Base-by-base conservation (phyloP, 495 filamentous ascomycete species). In the Penicillium taxi region DNA sequence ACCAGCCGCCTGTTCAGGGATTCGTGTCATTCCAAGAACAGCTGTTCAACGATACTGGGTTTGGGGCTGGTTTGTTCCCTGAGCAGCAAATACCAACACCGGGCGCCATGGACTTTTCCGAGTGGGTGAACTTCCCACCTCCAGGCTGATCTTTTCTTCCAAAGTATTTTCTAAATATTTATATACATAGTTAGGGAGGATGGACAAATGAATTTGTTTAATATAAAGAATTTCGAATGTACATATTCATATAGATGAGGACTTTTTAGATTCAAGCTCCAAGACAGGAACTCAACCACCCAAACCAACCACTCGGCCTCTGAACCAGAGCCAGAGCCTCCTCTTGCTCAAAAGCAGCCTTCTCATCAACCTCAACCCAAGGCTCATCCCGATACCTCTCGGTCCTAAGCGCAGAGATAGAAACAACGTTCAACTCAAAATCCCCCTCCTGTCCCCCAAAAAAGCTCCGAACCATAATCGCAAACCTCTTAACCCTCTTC, bases 391-490 rank as follows among this genome's bases (percentile, higher is more conserved):
- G 14, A 28, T 53, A 55, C 12, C 26, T 21, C 12, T 55, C 43
- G 6, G 26, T 44, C n/a, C 51, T 34, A 27, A 70, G 28, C 0
- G 70, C 65, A 5, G 63, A 52, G 32, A 82, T 72, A 2, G 69
- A 74, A 6, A 43, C 49, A 13, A 90, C 45, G 5, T 66, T 58
- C 11, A 91, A 54, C 11, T 52, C 59, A 43, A 89, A 91, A 9
- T 70, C 58, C 11, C 84, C 84, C 44, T 82, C 63, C 56, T 88
- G 84, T 0, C 70, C 66, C 6, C 80, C 84, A 48, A 89, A 89
- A 60, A 85, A 87, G 50, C 81, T 89, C 48, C 85, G 59, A 61
- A 81, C 78, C 84, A 89, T 85, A 17, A 90, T 61, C 24, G 77
- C 75, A 8, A 91, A 56, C 35, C 79, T 67, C 53, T 70, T 80